These are phyloP conservation scores for Spinellus fusiger DNA, from an alignment of 192 early-diverging fungal species.

Conservation along the genomic window DNA sequence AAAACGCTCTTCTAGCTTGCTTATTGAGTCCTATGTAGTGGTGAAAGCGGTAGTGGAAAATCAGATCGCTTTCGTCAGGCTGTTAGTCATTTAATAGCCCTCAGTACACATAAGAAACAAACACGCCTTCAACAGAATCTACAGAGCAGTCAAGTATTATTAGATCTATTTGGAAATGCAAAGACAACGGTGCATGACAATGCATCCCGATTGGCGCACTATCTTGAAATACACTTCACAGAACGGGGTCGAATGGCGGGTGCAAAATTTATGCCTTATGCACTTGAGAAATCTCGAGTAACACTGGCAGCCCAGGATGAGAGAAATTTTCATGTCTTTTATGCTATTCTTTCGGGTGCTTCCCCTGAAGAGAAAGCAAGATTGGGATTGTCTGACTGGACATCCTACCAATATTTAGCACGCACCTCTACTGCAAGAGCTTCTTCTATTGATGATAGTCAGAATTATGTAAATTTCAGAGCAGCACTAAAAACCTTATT, in stretches of 20 bases:
- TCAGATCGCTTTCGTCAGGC: conserved; percentile 66
- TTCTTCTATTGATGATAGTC: conserved; percentile 47
- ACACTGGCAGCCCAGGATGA: conserved; percentile 57
- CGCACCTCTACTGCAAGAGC: conserved; percentile 36
- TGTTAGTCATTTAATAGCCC: conserved; percentile 58
- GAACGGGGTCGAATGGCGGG: conserved; percentile 85
- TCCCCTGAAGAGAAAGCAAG: conserved; percentile 71
- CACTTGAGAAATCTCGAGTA: conserved; percentile 82
- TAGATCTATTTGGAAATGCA: conserved; percentile 86
- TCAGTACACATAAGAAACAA: conserved; percentile 65
- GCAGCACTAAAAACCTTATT: conserved; percentile 81
- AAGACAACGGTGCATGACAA: conserved; percentile 69
- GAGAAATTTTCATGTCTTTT: conserved; percentile 92
- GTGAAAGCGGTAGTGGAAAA: conserved; percentile 86
- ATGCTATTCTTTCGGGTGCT: conserved; percentile 83
- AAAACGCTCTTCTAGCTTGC: not conserved
- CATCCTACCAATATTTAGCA: conserved; percentile 50
- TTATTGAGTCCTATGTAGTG: conserved; percentile 58
- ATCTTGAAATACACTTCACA: conserved; percentile 86
- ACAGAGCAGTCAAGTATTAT: conserved; percentile 57
- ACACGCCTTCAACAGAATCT: conserved; percentile 62
- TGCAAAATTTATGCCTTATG: conserved; percentile 78
- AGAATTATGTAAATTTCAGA: conserved; percentile 61
- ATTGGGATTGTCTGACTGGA: conserved; percentile 66
- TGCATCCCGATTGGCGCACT: conserved; percentile 75